These are phyloP conservation scores for Fistulina hepatica DNA, from an alignment of 1,284 basidiomycete species.

Conservation along the genomic window DNA sequence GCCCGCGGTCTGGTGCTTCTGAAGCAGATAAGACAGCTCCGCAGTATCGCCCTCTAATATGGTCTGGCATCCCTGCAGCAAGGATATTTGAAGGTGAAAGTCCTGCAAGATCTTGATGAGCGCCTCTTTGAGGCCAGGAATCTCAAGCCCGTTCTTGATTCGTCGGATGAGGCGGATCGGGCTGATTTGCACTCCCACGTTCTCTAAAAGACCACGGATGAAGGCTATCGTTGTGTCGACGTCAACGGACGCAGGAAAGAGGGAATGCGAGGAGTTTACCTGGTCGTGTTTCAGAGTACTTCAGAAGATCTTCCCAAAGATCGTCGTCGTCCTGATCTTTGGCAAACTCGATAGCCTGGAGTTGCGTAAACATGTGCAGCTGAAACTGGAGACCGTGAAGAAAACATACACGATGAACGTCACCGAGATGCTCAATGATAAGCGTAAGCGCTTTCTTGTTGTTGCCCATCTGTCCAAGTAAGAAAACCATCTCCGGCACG, in stretches of 20 bases:
- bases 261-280: slow-evolving; percentile 28
- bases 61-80: slow-evolving; percentile 83
- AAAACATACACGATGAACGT: slow-evolving; percentile 72
- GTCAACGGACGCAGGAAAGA: slow-evolving; percentile 1
- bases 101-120: slow-evolving; percentile 96
- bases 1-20: slow-evolving; percentile 68
- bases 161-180: slow-evolving; percentile 89
- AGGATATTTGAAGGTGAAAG: slow-evolving; percentile 83
- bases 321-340: slow-evolving; percentile 97
- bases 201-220: slow-evolving; percentile 90
- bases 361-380: not conserved
- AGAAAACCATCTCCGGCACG: slow-evolving; percentile 95
- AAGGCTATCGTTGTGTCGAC: slow-evolving; percentile 45
- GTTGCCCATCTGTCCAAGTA: slow-evolving; percentile 95
- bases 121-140: slow-evolving; percentile 88
- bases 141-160: slow-evolving; percentile 93
- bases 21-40: slow-evolving; percentile 58
- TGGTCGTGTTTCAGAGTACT: slow-evolving; percentile 90
- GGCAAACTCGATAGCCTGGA: slow-evolving; percentile 92
- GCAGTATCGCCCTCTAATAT: slow-evolving; percentile 78
- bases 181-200: slow-evolving; percentile 93
- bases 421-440: slow-evolving; percentile 91
- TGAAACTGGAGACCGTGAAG: not conserved
- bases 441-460: slow-evolving; percentile 90
- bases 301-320: slow-evolving; percentile 93